Evolutionary conservation across 352 stramenopile species (phyloP).

Genomic region (Pythium volutum): DNA sequence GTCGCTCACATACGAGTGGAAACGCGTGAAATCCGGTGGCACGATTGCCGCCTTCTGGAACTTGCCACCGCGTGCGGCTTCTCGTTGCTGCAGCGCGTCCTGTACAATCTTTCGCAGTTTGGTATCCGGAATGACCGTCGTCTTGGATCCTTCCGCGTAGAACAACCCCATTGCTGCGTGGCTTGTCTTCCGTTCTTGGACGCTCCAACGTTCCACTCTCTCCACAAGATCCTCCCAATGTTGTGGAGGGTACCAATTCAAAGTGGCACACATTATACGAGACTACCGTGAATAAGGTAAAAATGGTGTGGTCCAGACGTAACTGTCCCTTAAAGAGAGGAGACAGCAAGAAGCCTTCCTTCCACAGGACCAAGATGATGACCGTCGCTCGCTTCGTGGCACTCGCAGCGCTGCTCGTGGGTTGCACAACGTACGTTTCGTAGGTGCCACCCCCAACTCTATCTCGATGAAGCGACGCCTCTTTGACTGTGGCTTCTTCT

Average conservation of each 20-base stretch:
- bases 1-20: constrained; percentile 94
- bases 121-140: constrained; percentile 53
- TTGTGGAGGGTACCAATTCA: background rate
- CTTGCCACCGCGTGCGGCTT: constrained; percentile 44
- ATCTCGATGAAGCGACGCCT: background rate
- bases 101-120: constrained; percentile 62
- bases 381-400: constrained; percentile 28
- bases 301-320: constrained; percentile 12
- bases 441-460: background rate
- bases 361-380: constrained; percentile 19
- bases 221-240: constrained; percentile 2
- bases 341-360: background rate
- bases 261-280: background rate
- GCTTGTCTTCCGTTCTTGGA: too few species aligned
- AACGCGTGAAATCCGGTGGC: constrained; percentile 96
- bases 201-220: too few species aligned
- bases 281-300: constrained; percentile 5
- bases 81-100: constrained; percentile 61
- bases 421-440: constrained; percentile 13
- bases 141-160: constrained; percentile 72
- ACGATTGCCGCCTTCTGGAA: constrained; percentile 86
- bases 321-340: background rate
- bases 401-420: constrained; percentile 26
- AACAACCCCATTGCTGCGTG: constrained; percentile 55
- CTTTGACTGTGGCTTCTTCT: background rate